phyloP scores from a whole-genome alignment of 1,139 yeast species.

The Yamadazyma mexicana region DNA sequence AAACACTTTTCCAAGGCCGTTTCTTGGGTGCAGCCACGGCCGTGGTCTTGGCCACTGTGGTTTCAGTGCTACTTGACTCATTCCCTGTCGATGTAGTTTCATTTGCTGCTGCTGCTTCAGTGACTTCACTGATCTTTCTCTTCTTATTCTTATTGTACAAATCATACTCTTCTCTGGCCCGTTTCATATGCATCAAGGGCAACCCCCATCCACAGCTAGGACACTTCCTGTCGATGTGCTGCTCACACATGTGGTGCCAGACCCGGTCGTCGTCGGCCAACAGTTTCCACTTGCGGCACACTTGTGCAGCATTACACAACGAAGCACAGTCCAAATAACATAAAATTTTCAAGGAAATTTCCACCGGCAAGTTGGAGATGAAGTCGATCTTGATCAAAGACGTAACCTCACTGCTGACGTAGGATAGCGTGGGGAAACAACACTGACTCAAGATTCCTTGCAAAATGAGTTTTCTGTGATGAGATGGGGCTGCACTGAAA shows the following conservation, averaged over 20 bases:
- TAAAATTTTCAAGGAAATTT: constrained; percentile 77
- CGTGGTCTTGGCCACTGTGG: background rate
- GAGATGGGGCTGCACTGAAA: constrained; percentile 68
- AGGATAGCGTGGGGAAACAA: constrained; percentile 91
- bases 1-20: constrained; percentile 95
- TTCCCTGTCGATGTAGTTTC: constrained; percentile 6
- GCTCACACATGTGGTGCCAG: constrained; percentile 98
- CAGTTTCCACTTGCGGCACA: constrained; percentile 78
- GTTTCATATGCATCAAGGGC: constrained; percentile 83
- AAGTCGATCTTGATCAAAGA: constrained; percentile 85
- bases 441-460: constrained; percentile 87
- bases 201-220: constrained; percentile 99
- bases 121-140: constrained; percentile 25
- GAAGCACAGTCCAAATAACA: constrained; percentile 91
- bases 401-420: constrained; percentile 76
- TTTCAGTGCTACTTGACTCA: background rate
- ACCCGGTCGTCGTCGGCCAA: constrained; percentile 95
- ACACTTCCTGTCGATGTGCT: constrained; percentile 94
- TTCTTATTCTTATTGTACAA: constrained; percentile 28
- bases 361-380: constrained; percentile 80
- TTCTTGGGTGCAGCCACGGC: constrained; percentile 21
- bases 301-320: constrained; percentile 91
- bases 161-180: constrained; percentile 54
- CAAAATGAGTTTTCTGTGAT: constrained; percentile 70
- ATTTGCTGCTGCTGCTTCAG: constrained; percentile 1